phyloP scores from a whole-genome alignment of 2,329 filamentous ascomycete species.

The Colletotrichum destructivum region DNA sequence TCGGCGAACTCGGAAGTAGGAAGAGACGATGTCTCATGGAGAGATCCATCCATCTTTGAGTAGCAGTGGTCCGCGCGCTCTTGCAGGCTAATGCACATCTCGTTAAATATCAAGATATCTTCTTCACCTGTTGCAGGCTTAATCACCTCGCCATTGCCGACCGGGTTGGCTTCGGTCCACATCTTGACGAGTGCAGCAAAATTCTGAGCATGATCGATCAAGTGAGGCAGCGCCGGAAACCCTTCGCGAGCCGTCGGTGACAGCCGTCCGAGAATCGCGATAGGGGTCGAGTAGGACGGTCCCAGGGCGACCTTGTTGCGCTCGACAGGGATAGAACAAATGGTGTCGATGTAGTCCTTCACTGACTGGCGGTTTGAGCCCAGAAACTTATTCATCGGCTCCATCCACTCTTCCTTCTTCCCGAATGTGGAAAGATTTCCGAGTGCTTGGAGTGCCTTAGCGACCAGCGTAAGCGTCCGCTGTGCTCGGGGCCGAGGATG shows the following conservation, averaged over 20 bases:
- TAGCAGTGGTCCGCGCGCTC: constrained; percentile 67
- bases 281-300: constrained; percentile 87
- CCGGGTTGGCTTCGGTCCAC: constrained; percentile 75
- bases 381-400: constrained; percentile 95
- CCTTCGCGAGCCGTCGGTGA: constrained; percentile 88
- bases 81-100: constrained; percentile 65
- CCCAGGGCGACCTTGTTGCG: constrained; percentile 71
- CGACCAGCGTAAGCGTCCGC: constrained; percentile 90
- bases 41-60: constrained; percentile 61
- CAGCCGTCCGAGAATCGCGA: constrained; percentile 88
- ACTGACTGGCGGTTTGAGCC: constrained; percentile 82
- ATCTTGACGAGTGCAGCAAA: constrained; percentile 87
- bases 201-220: constrained; percentile 90
- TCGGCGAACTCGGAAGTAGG: constrained; percentile 60
- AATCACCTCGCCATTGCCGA: constrained; percentile 44
- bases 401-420: constrained; percentile 98
- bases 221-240: constrained; percentile 91
- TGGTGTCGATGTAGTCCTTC: constrained; percentile 87
- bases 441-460: constrained; percentile 91
- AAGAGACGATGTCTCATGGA: constrained; percentile 56
- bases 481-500: constrained; percentile 87
- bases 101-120: constrained; percentile 68
- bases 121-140: constrained; percentile 53
- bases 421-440: constrained; percentile 94
- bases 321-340: constrained; percentile 87